Evolutionary conservation across 2,329 filamentous ascomycete genomes (phyloP).

Genomic region (Ascochyta pisi): DNA sequence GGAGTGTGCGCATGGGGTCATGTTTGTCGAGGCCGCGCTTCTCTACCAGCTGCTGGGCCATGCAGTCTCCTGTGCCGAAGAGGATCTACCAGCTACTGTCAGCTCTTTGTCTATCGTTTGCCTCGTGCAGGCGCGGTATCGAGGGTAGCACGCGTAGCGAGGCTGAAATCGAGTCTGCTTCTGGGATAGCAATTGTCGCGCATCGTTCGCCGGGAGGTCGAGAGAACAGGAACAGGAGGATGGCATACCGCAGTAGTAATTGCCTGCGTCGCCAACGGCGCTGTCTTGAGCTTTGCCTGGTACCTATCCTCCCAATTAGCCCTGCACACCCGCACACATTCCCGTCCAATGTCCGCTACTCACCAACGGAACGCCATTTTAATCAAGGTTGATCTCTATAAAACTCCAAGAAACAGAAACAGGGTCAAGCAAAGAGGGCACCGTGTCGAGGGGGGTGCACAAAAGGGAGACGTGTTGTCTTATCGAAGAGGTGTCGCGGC

Average conservation of each 20-base stretch:
- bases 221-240: not conserved
- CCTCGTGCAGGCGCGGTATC: not conserved
- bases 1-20: conserved; percentile 70
- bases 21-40: conserved; percentile 78
- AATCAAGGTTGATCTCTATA: no score
- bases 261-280: conserved; percentile 88
- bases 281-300: conserved; percentile 78
- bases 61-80: conserved; percentile 88
- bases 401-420: not conserved
- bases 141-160: not conserved
- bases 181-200: not conserved
- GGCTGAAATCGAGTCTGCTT: not conserved
- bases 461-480: not conserved
- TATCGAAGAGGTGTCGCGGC: not conserved
- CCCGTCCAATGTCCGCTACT: conserved; percentile 15
- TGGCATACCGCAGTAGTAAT: conserved; percentile 76
- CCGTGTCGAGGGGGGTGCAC: not conserved
- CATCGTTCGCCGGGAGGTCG: no score
- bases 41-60: conserved; percentile 91
- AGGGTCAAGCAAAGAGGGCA: not conserved
- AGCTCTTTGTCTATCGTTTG: not conserved
- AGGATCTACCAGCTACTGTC: conserved; percentile 64
- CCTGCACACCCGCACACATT: not conserved
- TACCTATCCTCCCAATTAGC: conserved; percentile 65
- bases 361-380: conserved; percentile 53